Percentiles rank a stretch among this genome's conserved stretches.
Evolutionary conservation across 345 rosid species (phyloP).

Genomic region (Odontarrhena argentea): DNA sequence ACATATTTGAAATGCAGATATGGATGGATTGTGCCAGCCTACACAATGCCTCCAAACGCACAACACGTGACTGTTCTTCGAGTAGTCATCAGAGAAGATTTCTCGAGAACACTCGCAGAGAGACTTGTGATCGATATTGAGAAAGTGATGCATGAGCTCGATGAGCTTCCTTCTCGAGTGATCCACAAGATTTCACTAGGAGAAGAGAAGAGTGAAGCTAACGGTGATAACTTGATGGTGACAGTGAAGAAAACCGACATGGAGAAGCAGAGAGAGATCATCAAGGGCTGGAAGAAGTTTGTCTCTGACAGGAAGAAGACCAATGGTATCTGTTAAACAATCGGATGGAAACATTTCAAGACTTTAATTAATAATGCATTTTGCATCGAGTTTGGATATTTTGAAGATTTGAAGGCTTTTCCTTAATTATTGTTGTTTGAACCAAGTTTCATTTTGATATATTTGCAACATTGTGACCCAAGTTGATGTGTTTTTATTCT

Average conservation of each 20-base stretch:
- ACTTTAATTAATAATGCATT: conserved; percentile 27
- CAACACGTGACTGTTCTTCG: conserved; percentile 81
- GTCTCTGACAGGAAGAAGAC: conserved; percentile 49
- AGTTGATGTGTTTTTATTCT: background rate
- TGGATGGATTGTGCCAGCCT: conserved; percentile 91
- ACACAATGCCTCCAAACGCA: conserved; percentile 87
- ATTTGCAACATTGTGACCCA: conserved; percentile 6
- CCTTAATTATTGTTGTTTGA: background rate
- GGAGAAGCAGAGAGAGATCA: conserved; percentile 59
- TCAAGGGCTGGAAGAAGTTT: conserved; percentile 57
- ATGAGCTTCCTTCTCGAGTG: conserved; percentile 58
- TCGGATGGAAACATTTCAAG: background rate
- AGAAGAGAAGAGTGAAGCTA: conserved; percentile 35
- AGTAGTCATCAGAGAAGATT: conserved; percentile 81
- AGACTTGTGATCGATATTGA: conserved; percentile 62
- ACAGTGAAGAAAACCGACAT: conserved; percentile 54
- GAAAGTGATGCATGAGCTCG: conserved; percentile 80
- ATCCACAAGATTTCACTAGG: conserved; percentile 45
- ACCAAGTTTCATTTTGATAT: conserved; percentile 21
- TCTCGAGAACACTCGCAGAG: conserved; percentile 73
- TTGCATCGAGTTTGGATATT: conserved; percentile 18
- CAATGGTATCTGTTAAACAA: conserved; percentile 46
- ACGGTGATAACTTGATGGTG: conserved; percentile 33
- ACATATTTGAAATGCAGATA: conserved; percentile 36
- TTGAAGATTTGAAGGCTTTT: conserved; percentile 18